Conservation (phyloP, 2,329 filamentous ascomycete species). For the Sporothrix variecibatus region DNA sequence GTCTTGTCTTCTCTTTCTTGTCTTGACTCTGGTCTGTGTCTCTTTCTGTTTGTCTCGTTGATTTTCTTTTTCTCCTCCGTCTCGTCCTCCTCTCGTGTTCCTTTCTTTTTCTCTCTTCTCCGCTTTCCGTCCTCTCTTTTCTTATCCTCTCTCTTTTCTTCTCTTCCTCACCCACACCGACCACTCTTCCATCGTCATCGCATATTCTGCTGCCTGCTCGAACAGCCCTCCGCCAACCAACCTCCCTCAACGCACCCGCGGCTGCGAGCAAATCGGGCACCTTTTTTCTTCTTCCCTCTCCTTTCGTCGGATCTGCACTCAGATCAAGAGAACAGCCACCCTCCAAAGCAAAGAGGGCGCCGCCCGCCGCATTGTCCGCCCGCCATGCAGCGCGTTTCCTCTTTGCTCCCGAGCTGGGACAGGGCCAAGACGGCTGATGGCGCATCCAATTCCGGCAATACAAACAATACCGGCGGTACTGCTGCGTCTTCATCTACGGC, state of each 20-base stretch:
- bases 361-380: slow-evolving; percentile 10
- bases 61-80: neutral
- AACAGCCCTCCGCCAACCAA: neutral
- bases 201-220: neutral
- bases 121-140: neutral
- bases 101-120: neutral
- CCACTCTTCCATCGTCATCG: neutral
- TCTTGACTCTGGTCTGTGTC: neutral
- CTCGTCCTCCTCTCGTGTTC: no score
- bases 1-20: neutral
- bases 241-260: neutral
- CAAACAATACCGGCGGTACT: slow-evolving; percentile 3
- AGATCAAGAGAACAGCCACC: neutral
- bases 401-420: slow-evolving; percentile 47
- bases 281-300: neutral
- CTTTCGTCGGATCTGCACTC: neutral
- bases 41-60: neutral
- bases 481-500: slow-evolving; percentile 6
- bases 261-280: neutral
- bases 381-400: slow-evolving; percentile 50
- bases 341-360: slow-evolving; percentile 14
- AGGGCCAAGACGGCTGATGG: slow-evolving; percentile 31
- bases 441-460: slow-evolving; percentile 22
- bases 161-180: neutral
- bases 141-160: neutral